Base-by-base conservation (phyloP, 352 stramenopile genomes). In the Globisporangium abappressorium region DNA sequence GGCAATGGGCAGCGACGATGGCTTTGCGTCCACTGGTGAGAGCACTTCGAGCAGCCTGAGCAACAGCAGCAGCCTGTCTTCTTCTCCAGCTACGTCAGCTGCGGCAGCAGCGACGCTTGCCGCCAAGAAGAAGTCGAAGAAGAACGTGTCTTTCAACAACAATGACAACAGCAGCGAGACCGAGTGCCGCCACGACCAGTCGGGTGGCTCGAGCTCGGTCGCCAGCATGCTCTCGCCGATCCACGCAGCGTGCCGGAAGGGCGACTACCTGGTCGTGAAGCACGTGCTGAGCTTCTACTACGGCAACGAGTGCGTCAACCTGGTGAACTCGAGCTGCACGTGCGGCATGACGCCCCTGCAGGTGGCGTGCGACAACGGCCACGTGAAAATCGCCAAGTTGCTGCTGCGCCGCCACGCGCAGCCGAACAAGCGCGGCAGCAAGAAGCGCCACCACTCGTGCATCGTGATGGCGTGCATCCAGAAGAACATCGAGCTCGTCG, bases 291-390 rank as follows among this genome's bases (percentile, higher is more conserved):
- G 82, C 71, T 90, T 84, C 60, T 93, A 91, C 66, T 77, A 77
- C 59, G 79, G 76, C 24, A 70, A 79, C 5, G 84, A 91, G 34
- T 73, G 78, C 24, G 71, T 83, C 22, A 79, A 87, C 68, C 78
- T 92, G 57, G 82, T 92, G 0, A 90, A 93, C 70, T 89, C 81
- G 20, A 75, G 51, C 54, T 91, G 85, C 66, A 73, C 71, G 20
- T 92, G 85, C 57, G 85, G 85, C 51, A 83, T 87, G 59, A 91
- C 84, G 57, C 82, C 84, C 34, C 68, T 94, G 5, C 81, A 94
- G 62, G 84, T 92, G 49, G 84, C 84, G 28, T 87, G 83, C 64
- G 79, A 84, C 62, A 58, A 69, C 1, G 82, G 80, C 22, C 77
- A 92, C 72, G 62, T 61, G 26, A 74, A 76, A 22, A 75, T 94